Percentiles rank a stretch among this genome's conserved stretches.
Evolutionary conservation across 73 alveolate genomes (phyloP).

Genomic region (Strombidium stylifer): DNA sequence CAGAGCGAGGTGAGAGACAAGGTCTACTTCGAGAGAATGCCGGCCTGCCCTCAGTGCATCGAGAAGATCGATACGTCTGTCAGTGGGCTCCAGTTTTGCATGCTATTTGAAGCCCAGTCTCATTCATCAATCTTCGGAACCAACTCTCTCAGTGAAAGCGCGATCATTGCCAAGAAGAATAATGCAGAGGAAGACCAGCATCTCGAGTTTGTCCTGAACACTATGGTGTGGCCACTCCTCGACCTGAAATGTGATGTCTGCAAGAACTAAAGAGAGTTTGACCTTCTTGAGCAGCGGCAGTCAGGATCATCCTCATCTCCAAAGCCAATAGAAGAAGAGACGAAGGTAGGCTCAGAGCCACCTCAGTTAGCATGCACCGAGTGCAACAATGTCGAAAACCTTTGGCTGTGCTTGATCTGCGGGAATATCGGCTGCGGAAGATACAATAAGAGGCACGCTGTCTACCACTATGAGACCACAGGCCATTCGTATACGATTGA

Average conservation of each 20-base stretch:
- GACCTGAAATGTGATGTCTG: constrained; percentile 43
- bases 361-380: no score
- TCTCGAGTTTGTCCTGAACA: not conserved
- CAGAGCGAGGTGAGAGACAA: constrained; percentile 1
- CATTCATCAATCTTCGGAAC: constrained; percentile 19
- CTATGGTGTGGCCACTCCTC: constrained; percentile 32
- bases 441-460: constrained; percentile 85
- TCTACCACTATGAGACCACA: constrained; percentile 70
- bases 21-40: constrained; percentile 61
- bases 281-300: not conserved
- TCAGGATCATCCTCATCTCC: constrained; percentile 1
- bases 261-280: not conserved
- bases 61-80: constrained; percentile 77
- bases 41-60: constrained; percentile 87
- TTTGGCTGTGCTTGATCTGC: constrained; percentile 93
- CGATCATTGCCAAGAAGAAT: constrained; percentile 24
- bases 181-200: no score
- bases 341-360: constrained; percentile 29
- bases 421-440: constrained; percentile 92
- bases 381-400: constrained; percentile 61
- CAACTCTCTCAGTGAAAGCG: constrained; percentile 15
- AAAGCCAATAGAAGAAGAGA: constrained; percentile 44
- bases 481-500: constrained; percentile 84
- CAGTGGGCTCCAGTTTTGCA: constrained; percentile 58
- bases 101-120: constrained; percentile 41